Evolutionary conservation across 345 rosid genomes (phyloP), one percentile per base, ranked within the genome.

Genomic region (Murraya paniculata): DNA sequence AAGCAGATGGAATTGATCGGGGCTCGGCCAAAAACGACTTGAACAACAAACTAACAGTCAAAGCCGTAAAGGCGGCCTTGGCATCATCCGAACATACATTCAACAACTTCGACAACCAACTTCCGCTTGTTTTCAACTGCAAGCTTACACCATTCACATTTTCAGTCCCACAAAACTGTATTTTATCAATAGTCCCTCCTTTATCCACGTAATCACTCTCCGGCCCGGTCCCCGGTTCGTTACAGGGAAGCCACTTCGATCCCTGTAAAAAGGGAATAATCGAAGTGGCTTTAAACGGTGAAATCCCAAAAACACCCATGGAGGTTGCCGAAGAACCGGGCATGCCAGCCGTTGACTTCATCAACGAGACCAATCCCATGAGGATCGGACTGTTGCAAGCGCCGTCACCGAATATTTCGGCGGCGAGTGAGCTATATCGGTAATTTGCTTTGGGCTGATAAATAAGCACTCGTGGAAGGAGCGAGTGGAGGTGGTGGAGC

Each of bases 21-120:
- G 98, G 95, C 87, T 95, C 97, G 1, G 95, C 98, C 80, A 95
- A 75, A 28, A 87, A 81, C 7, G 98, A 95, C 31, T 89, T 89
- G 80, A 95, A 93, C 71, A 95, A 81, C 31, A 95, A 77, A 78
- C 85, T 89, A 65, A 95, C 98, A 14, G 94, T 95, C 36, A 94
- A 79, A 1, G 93, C 97, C 2, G 97, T 95, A 65, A 95, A 87
- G 35, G 86, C 90, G 1, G 98, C 99, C 85, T 92, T 95, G 28
- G 91, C 97, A 75, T 95, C 99, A 81, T 92, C 98, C 7, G 97
- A 89, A 71, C 93, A 88, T 24, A 75, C 35, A 76, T 82, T 85
- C 55, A 89, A 77, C 66, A 90, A 22, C 81, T 83, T 84, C 31
- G 94, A 92, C 6, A 95, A 25, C 98, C 97, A 92, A 38, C 93